These are phyloP conservation scores for Aspergillus neoniger DNA, from an alignment of 2,329 filamentous ascomycete genomes.

Conservation along the genomic window DNA sequence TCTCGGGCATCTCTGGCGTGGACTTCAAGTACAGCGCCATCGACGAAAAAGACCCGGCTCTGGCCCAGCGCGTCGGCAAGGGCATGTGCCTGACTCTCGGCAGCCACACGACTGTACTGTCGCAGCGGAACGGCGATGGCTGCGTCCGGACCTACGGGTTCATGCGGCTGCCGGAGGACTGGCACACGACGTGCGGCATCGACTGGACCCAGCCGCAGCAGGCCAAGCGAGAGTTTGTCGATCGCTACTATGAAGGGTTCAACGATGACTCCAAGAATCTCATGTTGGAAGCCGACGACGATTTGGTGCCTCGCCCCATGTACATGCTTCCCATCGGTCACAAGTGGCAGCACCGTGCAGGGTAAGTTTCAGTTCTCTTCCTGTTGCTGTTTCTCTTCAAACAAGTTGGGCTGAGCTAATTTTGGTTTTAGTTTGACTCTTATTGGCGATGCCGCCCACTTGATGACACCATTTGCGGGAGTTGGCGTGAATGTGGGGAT, in stretches of 20 bases:
- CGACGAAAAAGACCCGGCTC: too few species aligned
- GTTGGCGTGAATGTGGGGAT: conserved; percentile 34
- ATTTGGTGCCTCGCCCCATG: conserved; percentile 15
- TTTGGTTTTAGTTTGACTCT: conserved; percentile 19
- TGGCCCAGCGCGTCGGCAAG: too few species aligned
- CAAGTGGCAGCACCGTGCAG: conserved; percentile 22
- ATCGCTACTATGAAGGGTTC: conserved; percentile 22
- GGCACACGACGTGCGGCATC: neutral
- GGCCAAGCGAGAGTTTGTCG: conserved; percentile 11
- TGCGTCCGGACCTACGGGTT: conserved; percentile 29
- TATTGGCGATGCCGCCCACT: conserved; percentile 34
- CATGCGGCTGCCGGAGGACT: conserved; percentile 17
- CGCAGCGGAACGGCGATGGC: conserved; percentile 28
- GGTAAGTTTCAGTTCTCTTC: neutral
- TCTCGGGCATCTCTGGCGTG: too few species aligned
- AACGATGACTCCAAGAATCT: neutral
- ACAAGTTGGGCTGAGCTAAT: too few species aligned
- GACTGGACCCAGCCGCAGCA: too few species aligned
- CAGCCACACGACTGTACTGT: conserved; percentile 28
- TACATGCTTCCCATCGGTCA: conserved; percentile 27
- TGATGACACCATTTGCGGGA: conserved; percentile 35
- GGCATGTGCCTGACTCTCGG: conserved; percentile 25
- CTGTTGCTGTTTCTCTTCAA: too few species aligned
- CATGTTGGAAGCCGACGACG: too few species aligned
- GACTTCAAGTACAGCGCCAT: too few species aligned